Evolutionary conservation across 768 basidiomycete species (phyloP).

Genomic region (Sporobolomyces roseus): DNA sequence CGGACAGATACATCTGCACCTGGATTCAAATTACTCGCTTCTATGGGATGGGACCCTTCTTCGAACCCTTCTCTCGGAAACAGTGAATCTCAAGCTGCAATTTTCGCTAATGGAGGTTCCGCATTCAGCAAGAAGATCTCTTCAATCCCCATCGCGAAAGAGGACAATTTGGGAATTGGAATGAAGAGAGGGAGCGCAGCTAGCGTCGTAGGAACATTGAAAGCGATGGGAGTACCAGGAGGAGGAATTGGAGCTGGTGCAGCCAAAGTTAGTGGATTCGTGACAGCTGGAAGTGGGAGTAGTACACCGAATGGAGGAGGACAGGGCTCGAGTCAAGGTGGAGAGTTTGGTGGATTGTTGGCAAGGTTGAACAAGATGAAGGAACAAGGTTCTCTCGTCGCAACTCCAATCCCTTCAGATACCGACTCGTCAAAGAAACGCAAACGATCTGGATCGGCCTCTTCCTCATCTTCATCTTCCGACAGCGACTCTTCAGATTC

Average conservation of each 20-base stretch:
- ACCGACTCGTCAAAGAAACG: slow-evolving; percentile 32
- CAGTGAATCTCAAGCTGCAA: slow-evolving; percentile 29
- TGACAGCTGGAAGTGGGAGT: slow-evolving; percentile 34
- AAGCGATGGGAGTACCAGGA: slow-evolving; percentile 32
- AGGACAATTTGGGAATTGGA: slow-evolving; percentile 43
- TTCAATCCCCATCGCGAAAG: slow-evolving; percentile 43
- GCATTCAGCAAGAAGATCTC: slow-evolving; percentile 36
- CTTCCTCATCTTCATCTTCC: slow-evolving; percentile 5
- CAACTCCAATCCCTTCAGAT: slow-evolving; percentile 11
- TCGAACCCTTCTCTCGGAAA: slow-evolving; percentile 25
- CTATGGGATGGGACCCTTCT: slow-evolving; percentile 44
- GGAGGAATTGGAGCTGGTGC: slow-evolving; percentile 5
- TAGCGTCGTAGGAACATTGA: slow-evolving; percentile 24
- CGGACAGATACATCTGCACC: slow-evolving; percentile 38
- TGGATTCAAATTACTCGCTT: slow-evolving; percentile 41
- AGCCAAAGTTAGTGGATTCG: slow-evolving; percentile 27
- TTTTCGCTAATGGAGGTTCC: slow-evolving; percentile 31
- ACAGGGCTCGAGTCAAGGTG: slow-evolving; percentile 30
- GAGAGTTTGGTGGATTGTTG: slow-evolving; percentile 43
- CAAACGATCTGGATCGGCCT: slow-evolving; percentile 16
- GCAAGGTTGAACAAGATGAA: slow-evolving; percentile 40
- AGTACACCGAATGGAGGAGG: slow-evolving; percentile 26
- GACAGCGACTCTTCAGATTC: neutral
- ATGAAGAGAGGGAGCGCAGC: slow-evolving; percentile 36
- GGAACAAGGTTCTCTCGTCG: slow-evolving; percentile 28